Evolutionary conservation across 2,329 filamentous ascomycete genomes (phyloP).

Genomic region (Epichloe hybrida): DNA sequence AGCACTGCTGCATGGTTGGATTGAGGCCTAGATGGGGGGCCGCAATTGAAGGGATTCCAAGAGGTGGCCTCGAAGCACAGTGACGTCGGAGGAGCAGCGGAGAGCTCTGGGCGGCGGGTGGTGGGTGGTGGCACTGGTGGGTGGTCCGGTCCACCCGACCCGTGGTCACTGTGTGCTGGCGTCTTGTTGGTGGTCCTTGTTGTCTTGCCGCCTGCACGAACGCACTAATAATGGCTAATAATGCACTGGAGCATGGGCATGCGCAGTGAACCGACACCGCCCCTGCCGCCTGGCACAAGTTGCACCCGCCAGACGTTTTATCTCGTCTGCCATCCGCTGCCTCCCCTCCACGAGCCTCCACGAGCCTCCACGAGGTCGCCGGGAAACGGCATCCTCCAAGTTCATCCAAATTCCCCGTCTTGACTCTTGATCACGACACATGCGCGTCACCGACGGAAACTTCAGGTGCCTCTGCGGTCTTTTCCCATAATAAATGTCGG

Average conservation of each 20-base stretch:
- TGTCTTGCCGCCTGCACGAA: no score
- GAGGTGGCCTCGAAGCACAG: constrained; percentile 2
- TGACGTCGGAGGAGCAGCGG: constrained; percentile 5
- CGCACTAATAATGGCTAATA: no score
- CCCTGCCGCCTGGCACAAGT: no score
- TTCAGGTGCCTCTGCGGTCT: constrained; percentile 5
- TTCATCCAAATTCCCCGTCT: not conserved
- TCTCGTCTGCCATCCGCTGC: not conserved
- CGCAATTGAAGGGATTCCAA: not conserved
- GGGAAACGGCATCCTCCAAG: not conserved
- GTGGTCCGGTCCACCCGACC: no score
- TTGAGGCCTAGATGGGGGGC: not conserved
- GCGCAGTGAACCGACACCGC: no score
- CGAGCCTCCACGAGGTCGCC: no score
- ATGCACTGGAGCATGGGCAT: no score
- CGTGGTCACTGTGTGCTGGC: no score
- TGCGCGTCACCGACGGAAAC: not conserved
- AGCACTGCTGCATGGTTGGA: constrained; percentile 7
- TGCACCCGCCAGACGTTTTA: no score
- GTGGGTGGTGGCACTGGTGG: no score
- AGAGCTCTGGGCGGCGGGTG: not conserved
- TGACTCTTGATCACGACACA: not conserved
- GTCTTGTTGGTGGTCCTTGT: no score
- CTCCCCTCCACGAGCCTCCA: no score
- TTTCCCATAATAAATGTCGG: constrained; percentile 50